phyloP scores from a whole-genome alignment of 208 protist species.

The Entamoeba dispar region DNA sequence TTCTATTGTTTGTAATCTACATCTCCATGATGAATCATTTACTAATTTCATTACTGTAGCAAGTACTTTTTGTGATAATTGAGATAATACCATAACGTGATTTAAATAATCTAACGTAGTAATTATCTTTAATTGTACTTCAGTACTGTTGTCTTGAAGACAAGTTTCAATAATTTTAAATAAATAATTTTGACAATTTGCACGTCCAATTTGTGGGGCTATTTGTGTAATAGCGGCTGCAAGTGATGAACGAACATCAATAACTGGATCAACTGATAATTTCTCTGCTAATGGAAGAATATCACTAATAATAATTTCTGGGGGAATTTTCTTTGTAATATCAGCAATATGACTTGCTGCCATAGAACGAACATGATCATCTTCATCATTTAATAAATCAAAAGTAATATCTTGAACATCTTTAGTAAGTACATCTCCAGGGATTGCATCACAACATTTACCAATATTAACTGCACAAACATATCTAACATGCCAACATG shows the following conservation, averaged over 20 bases:
- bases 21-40: background rate
- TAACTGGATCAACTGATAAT: background rate
- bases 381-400: background rate
- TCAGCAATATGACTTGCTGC: background rate
- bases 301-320: background rate
- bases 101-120: background rate
- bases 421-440: background rate
- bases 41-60: background rate
- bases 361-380: background rate
- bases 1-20: background rate
- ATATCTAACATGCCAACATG: background rate
- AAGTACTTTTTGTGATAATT: background rate
- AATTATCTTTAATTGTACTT: background rate
- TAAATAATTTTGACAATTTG: background rate
- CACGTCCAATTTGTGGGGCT: background rate
- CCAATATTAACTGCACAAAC: background rate
- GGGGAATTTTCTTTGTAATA: background rate
- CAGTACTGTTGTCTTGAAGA: background rate
- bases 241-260: background rate
- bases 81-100: background rate
- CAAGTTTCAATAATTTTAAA: background rate
- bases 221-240: background rate
- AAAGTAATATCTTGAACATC: background rate
- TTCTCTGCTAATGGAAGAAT: background rate
- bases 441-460: background rate